Base-by-base conservation (phyloP, 768 basidiomycete genomes). In the Austroboletus festivus region DNA sequence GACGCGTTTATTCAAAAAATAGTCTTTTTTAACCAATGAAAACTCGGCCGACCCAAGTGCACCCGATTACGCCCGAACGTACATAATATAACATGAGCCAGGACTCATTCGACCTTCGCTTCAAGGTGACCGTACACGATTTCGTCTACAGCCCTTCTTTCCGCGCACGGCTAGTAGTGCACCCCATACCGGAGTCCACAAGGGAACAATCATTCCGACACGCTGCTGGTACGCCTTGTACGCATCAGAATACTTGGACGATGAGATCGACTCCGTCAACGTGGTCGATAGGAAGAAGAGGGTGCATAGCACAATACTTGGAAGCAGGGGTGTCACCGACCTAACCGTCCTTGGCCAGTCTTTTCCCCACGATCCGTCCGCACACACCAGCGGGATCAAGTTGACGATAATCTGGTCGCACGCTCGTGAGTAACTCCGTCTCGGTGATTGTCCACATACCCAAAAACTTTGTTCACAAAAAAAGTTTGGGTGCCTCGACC, bases 401-500 rank as follows among this genome's bases (percentile, higher is more conserved):
- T 78, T 85, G 52, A 87, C 79, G 46, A 88, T 77, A 69, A 81
- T 75, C 87, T 89, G 56, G 39, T 23, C 15, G 19, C 42, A 28
- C 24, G 22, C 22, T 7, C 0, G 19, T 59, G 19, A 55, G 48
- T 48, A n/a, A 41, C 38, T 23, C 20, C 20, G 7, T 16, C 8
- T 8, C 18, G 21, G 42, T 12, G 4, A 20, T 18, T 10, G 1
- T 7, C 21, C 18, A 30, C 1, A 19, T 54, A 88, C 86, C 86
- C 86, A 94, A 69, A 94, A 92, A 15, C 71, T 66, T 65, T 94
- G 93, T 65, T 98, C 95, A 64, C 89, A 93, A 1, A 85, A 70
- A 63, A 92, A 94, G 67, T 98, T 98, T 30, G 95, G 93, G 67
- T 98, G 95, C 15, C 95, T 74, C 3, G 81, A 82, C 75, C 83